Evolutionary conservation across 768 basidiomycete genomes (phyloP), one percentile per base, ranked within the genome.

Genomic region (Russula ochroleuca): DNA sequence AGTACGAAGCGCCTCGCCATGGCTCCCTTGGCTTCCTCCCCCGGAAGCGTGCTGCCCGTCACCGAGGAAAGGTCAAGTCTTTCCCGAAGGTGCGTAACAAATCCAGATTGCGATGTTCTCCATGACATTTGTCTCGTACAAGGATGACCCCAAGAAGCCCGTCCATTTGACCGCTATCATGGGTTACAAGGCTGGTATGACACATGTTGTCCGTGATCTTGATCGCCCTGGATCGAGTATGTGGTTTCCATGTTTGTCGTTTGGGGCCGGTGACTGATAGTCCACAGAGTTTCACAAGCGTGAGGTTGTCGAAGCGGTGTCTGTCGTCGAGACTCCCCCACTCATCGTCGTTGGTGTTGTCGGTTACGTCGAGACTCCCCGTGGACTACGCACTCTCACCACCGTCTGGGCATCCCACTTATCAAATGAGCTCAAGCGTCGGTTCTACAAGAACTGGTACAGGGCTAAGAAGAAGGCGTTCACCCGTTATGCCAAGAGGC

Each of bases 391-490:
- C 74, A 93, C 94, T 47, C 90, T 99, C 73, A 98, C 97, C 74
- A 99, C 97, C 65, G 95, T 97, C 76, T 93, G 91, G 97, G 95
- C 97, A 52, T 90, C 92, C 70, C 97, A 99, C 78, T 85, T 99
- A 48, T 95, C 93, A 43, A 97, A 98, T 76, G 95, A 98, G 76
- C 75, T 98, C 76, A 99, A 96, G 80, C 92, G 97, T 73, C 87
- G 97, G 71, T 98, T 99, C 88, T 98, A 98, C 90, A 95, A 94
- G 85, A 97, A 96, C 85, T 98, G 96, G 95, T 98, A 98, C 84
- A 88, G 92, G 71, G 96, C 94, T 55, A 99, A 99, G 91, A 98
- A 98, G 86, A 99, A 99, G 88, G 97, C 97, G 45, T 99, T 98
- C 86, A 99, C 97, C 73, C 93, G 94, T 75, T 99, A 99, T 78